Evolutionary conservation across 2,329 filamentous ascomycete species (phyloP).

Genomic region (Anthostomella pinea): DNA sequence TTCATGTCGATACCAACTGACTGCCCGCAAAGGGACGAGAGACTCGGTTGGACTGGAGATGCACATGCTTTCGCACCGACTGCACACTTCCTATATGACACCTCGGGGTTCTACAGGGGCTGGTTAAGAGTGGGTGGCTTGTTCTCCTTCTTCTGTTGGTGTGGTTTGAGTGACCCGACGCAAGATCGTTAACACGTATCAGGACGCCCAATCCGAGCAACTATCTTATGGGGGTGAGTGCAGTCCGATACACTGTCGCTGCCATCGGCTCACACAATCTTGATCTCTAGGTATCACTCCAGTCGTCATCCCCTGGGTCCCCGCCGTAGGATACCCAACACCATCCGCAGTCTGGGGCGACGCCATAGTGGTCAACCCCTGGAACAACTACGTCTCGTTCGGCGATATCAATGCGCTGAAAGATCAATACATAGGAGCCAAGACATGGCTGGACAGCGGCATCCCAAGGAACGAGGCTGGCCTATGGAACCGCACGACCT

Average conservation of each 20-base stretch:
- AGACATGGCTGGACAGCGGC: conserved; percentile 38
- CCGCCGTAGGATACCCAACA: conserved; percentile 17
- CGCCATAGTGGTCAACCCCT: conserved; percentile 39
- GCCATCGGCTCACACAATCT: too few species aligned
- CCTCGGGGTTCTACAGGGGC: conserved; percentile 45
- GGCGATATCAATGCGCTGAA: conserved; percentile 36
- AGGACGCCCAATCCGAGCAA: conserved; percentile 40
- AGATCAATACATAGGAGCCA: conserved; percentile 39
- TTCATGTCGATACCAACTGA: conserved; percentile 58
- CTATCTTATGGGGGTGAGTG: conserved; percentile 23
- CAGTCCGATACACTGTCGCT: too few species aligned
- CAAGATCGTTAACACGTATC: not conserved
- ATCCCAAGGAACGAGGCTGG: conserved; percentile 33
- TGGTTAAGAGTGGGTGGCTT: conserved; percentile 40
- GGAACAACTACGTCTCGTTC: conserved; percentile 38
- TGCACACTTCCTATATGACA: conserved; percentile 53
- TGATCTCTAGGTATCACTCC: conserved; percentile 23
- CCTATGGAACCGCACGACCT: conserved; percentile 38
- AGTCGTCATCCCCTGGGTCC: conserved; percentile 29
- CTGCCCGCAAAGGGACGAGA: conserved; percentile 44
- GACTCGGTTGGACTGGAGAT: conserved; percentile 50
- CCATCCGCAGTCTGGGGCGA: conserved; percentile 43
- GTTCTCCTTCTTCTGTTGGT: too few species aligned
- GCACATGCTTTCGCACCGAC: conserved; percentile 44
- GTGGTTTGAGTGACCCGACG: too few species aligned